Base-by-base conservation (phyloP, 176 grass and related monocot species). In the Paspalum notatum region DNA sequence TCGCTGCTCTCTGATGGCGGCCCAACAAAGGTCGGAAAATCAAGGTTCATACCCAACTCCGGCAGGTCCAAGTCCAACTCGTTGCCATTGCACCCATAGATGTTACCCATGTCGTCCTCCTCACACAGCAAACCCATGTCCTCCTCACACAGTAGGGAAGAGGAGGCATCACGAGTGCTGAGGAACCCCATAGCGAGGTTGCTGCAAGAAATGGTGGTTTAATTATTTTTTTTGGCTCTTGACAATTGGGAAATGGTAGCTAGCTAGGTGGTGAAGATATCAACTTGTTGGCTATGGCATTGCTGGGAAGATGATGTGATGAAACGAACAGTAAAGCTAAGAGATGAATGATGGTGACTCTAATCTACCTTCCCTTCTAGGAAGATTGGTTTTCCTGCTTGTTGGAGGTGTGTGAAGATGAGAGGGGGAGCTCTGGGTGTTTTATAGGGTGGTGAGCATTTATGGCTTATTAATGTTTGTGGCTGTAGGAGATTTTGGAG, bases 81-180 rank as follows among this genome's bases (percentile, higher is more conserved):
- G 6, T 25, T 80, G 1, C 72, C 87, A 72, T 76, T 54, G 75
- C 71, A 66, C 53, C 58, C 64, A 82, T 94, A 71, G 50, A 91
- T 60, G 73, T 66, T 85, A 6, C 46, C 76, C 18, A 47, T 90
- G 60, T 86, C 87, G 60, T 86, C 87, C 86, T 97, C 94, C 7
- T 47, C 84, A 64, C 94, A 61, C 58, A 61, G 32, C 32, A 32
- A 32, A 6, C 46, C 76, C 18, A 61, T 12, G 58, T 60, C 24
- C 10, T 61, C 22, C 9, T 56, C 53, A 61, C 58, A 97, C 58
- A 91, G 74, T 60, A 98, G 87, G 73, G 43, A 83, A 46, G 64
- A 91, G 42, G 85, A 77, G 57, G 42, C 78, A 26, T 63, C 69
- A 55, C 22, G 1, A 14, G 67, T 54, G 70, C 63, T 76, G 53